Percentiles rank a stretch among this genome's conserved stretches.
These are phyloP conservation scores for Kappamyces sp. DNA, from an alignment of 192 early-diverging fungal genomes.

Conservation along the genomic window DNA sequence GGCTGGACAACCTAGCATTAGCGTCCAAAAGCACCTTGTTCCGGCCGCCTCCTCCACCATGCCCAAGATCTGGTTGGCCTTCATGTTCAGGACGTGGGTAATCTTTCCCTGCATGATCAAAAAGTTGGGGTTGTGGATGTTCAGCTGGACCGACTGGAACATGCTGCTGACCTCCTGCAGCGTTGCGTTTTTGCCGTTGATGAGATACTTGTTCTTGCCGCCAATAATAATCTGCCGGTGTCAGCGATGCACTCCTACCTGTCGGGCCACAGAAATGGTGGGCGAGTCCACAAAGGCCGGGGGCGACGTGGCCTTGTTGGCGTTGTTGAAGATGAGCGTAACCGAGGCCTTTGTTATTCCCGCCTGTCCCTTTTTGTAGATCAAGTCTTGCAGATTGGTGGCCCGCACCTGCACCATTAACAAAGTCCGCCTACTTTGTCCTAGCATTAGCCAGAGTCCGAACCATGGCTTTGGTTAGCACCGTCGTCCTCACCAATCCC, in stretches of 20 bases:
- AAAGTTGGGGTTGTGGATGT: slow-evolving; percentile 99
- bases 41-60: slow-evolving; percentile 99
- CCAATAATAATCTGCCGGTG: slow-evolving; percentile 66
- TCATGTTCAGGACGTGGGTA: slow-evolving; percentile 99
- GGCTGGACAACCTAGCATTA: no score
- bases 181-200: slow-evolving; percentile 88
- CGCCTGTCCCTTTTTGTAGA: slow-evolving; percentile 99
- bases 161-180: slow-evolving; percentile 85
- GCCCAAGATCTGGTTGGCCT: slow-evolving; percentile 86
- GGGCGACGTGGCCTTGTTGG: slow-evolving; percentile 75
- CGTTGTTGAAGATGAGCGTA: slow-evolving; percentile 94
- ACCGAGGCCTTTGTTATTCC: slow-evolving; percentile 97
- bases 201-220: slow-evolving; percentile 92
- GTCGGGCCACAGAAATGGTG: slow-evolving; percentile 90
- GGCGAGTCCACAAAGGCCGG: slow-evolving; percentile 79
- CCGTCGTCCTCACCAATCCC: slow-evolving; percentile 76
- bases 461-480: not conserved
- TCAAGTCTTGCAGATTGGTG: slow-evolving; percentile 86
- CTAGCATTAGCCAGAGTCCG: not conserved
- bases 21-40: slow-evolving; percentile 38
- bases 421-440: not conserved
- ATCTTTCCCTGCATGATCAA: slow-evolving; percentile 99
- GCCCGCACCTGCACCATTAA: slow-evolving; percentile 68
- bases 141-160: slow-evolving; percentile 96
- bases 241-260: slow-evolving; percentile 54